These are phyloP conservation scores for Hanseniaspora sp. DNA, from an alignment of 1,139 yeast species.

Conservation along the genomic window DNA sequence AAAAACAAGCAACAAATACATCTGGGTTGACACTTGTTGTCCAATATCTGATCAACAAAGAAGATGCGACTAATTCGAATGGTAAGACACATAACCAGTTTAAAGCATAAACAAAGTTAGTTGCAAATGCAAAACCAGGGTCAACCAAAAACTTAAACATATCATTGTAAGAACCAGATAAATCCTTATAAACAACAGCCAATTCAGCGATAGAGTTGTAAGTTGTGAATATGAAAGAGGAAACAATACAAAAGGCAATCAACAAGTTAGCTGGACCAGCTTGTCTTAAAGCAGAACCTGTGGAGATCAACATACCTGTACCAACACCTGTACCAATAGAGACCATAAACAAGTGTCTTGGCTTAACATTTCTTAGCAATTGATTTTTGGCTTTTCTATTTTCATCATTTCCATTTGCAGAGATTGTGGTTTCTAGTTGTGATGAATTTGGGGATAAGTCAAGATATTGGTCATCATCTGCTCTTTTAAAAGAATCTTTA, in stretches of 20 bases:
- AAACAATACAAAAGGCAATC: constrained; percentile 55
- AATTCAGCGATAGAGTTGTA: constrained; percentile 75
- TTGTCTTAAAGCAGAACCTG: constrained; percentile 50
- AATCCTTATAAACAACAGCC: constrained; percentile 61
- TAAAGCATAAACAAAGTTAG: constrained; percentile 68
- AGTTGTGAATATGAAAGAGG: constrained; percentile 57
- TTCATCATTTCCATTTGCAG: constrained; percentile 16
- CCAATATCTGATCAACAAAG: constrained; percentile 63
- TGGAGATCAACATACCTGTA: constrained; percentile 64
- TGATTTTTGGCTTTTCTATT: constrained; percentile 18
- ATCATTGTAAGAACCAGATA: constrained; percentile 66
- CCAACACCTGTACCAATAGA: constrained; percentile 80
- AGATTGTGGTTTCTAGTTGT: constrained; percentile 20
- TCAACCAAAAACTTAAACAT: constrained; percentile 57
- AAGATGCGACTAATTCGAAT: constrained; percentile 64
- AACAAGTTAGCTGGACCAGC: constrained; percentile 76
- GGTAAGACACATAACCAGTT: constrained; percentile 76
- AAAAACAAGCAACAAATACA: constrained; percentile 54
- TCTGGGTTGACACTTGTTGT: constrained; percentile 46
- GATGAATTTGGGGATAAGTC: constrained; percentile 11
- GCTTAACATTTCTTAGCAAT: constrained; percentile 39
- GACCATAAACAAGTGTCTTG: constrained; percentile 52
- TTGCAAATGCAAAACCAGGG: constrained; percentile 67
- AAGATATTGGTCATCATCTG: constrained; percentile 16
- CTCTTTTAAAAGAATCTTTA: constrained; percentile 24